These are phyloP conservation scores for Pichia sp. DNA, from an alignment of 1,139 yeast genomes.

Conservation along the genomic window DNA sequence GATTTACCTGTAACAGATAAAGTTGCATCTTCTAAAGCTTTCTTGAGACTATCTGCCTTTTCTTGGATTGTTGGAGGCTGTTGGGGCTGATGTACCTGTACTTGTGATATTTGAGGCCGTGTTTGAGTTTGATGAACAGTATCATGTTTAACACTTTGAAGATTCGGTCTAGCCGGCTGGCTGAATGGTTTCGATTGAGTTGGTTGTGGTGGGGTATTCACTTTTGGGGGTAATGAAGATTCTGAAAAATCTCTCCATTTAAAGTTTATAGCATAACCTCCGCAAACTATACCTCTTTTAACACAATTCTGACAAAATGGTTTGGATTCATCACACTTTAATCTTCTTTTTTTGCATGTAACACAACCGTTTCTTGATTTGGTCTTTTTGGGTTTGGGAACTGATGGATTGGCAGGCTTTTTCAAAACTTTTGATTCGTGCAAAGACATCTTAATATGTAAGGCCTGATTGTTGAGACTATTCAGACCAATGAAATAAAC, in stretches of 20 bases:
- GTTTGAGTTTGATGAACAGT: neutral
- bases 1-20: constrained; percentile 49
- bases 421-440: neutral
- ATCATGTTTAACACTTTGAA: neutral
- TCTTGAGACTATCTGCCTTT: neutral
- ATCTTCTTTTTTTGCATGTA: constrained; percentile 50
- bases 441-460: neutral
- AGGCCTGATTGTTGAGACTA: too few species aligned
- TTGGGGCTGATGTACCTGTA: neutral
- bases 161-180: neutral
- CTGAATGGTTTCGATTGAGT: neutral
- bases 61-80: too few species aligned
- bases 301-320: constrained; percentile 45
- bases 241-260: constrained; percentile 56
- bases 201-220: neutral
- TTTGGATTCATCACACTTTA: constrained; percentile 53
- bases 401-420: neutral
- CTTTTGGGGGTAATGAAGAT: constrained; percentile 9
- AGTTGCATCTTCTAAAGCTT: constrained; percentile 48
- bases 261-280: constrained; percentile 58
- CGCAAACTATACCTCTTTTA: constrained; percentile 43
- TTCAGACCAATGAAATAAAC: neutral
- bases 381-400: constrained; percentile 23
- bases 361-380: constrained; percentile 45
- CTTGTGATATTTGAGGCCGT: neutral